Percentiles rank a stretch among this genome's conserved stretches.
phyloP scores from a whole-genome alignment of 83 land plant species.

The Picea abies region DNA sequence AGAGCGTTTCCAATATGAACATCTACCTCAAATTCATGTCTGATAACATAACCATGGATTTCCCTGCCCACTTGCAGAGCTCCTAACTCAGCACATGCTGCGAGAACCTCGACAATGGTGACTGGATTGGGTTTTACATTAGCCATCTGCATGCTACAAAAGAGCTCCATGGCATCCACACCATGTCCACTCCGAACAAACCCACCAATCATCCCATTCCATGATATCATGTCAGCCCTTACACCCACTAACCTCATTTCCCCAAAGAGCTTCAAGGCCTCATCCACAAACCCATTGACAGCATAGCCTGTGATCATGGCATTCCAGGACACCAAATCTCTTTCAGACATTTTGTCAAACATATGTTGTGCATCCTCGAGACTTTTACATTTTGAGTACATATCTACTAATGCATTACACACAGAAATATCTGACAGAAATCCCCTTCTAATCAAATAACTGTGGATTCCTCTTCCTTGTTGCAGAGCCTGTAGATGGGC shows the following conservation, averaged over 20 bases:
- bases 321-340: slow-evolving; percentile 67
- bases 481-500: slow-evolving; percentile 36
- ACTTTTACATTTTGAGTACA: slow-evolving; percentile 58
- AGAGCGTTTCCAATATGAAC: slow-evolving; percentile 30
- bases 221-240: slow-evolving; percentile 35
- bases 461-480: slow-evolving; percentile 43
- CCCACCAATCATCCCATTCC: slow-evolving; percentile 54
- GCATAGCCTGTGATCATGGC: slow-evolving; percentile 62
- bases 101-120: slow-evolving; percentile 23
- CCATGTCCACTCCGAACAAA: no score
- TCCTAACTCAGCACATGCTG: slow-evolving; percentile 34
- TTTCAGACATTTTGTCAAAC: slow-evolving; percentile 40
- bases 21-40: slow-evolving; percentile 22
- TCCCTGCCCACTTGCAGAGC: slow-evolving; percentile 39
- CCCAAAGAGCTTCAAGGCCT: not conserved
- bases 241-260: slow-evolving; percentile 14
- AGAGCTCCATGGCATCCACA: no score
- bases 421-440: slow-evolving; percentile 43
- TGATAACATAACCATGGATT: slow-evolving; percentile 37
- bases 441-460: slow-evolving; percentile 49
- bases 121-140: no score
- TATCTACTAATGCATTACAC: slow-evolving; percentile 67
- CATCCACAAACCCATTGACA: not conserved
- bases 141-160: no score
- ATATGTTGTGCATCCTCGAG: slow-evolving; percentile 37